phyloP scores from a whole-genome alignment of 257 asterid species.

The Apocynum venetum region DNA sequence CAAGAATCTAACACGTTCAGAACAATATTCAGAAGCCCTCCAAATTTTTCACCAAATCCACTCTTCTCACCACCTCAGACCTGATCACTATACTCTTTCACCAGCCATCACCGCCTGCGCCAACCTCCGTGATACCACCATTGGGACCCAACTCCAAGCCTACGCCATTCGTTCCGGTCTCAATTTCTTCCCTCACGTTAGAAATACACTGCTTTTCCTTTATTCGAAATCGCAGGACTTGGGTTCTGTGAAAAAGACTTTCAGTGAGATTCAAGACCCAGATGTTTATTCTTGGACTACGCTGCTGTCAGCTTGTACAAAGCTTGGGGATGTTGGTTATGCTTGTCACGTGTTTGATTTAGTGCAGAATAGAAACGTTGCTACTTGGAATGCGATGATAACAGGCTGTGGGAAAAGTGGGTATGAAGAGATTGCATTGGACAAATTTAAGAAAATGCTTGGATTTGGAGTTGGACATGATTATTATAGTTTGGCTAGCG shows the following conservation, averaged over 20 bases:
- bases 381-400: slow-evolving; percentile 82
- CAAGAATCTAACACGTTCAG: slow-evolving; percentile 37
- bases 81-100: slow-evolving; percentile 78
- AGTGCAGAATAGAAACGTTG: slow-evolving; percentile 52
- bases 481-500: slow-evolving; percentile 70
- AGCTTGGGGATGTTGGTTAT: slow-evolving; percentile 60
- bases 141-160: slow-evolving; percentile 67
- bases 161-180: slow-evolving; percentile 51
- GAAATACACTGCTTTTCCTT: slow-evolving; percentile 61
- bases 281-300: slow-evolving; percentile 80
- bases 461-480: slow-evolving; percentile 49
- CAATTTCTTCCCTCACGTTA: slow-evolving; percentile 44
- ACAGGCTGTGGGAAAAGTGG: slow-evolving; percentile 72
- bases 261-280: slow-evolving; percentile 47
- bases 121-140: slow-evolving; percentile 25
- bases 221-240: slow-evolving; percentile 61
- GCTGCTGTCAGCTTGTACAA: slow-evolving; percentile 58
- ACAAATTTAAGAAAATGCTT: slow-evolving; percentile 54
- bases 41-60: slow-evolving; percentile 47
- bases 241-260: slow-evolving; percentile 46
- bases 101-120: slow-evolving; percentile 66
- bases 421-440: slow-evolving; percentile 37
- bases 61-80: slow-evolving; percentile 48
- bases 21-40: slow-evolving; percentile 42
- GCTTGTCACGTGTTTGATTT: slow-evolving; percentile 54